A percentile compares a stretch with the other conserved stretches of the same genome.
Conservation (phyloP, 805 yeast genomes). For the Torulaspora franciscae region DNA sequence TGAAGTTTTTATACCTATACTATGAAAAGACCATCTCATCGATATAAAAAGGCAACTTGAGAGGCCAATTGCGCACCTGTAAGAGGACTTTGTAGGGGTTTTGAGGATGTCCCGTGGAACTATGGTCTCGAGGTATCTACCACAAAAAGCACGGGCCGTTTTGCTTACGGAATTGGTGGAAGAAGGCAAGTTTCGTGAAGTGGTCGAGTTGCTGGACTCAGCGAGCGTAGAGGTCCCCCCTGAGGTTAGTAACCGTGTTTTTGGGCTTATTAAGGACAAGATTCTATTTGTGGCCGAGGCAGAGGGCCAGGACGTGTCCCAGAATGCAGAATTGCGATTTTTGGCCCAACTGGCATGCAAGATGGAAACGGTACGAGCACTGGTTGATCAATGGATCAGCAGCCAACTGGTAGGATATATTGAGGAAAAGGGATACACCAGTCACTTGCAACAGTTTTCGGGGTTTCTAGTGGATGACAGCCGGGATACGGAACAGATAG, state of each 20-base stretch:
- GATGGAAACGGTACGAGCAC: slow-evolving; percentile 10
- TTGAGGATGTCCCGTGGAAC: slow-evolving; percentile 1
- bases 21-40: slow-evolving; percentile 1
- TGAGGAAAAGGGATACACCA: not conserved
- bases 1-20: not conserved
- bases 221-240: slow-evolving; percentile 8
- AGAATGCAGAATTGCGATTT: slow-evolving; percentile 7
- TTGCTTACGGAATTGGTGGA: slow-evolving; percentile 16
- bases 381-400: slow-evolving; percentile 16
- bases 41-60: not conserved
- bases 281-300: not conserved
- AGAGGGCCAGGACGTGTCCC: not conserved
- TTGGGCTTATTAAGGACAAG: not conserved
- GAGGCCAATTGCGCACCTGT: not conserved
- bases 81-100: not conserved
- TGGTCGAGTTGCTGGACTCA: slow-evolving; percentile 13
- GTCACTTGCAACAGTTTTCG: not conserved
- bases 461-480: not conserved
- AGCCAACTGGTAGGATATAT: slow-evolving; percentile 9
- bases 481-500: slow-evolving; percentile 1
- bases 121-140: slow-evolving; percentile 15
- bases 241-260: not conserved
- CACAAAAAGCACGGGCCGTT: slow-evolving; percentile 10
- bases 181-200: slow-evolving; percentile 14
- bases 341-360: slow-evolving; percentile 12